Base-by-base conservation (phyloP, 2,329 filamentous ascomycete species). In the Truncatella angustata region DNA sequence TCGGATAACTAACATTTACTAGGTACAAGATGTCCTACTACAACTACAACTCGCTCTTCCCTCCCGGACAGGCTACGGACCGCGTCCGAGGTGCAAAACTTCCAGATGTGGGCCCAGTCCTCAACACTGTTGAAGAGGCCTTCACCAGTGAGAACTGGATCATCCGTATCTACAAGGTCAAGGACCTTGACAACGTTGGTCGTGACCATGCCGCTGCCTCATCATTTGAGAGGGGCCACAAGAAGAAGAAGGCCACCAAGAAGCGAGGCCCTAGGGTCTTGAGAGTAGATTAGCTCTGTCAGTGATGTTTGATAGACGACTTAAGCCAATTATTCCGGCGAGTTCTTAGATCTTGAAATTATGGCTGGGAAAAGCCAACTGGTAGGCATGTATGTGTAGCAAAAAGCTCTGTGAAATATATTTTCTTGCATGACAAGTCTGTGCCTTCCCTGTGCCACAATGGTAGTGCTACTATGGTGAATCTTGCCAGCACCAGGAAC, bases 11-110 rank as follows among this genome's bases (percentile, higher is more conserved):
- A 39, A 66, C 70, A 55, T 72, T 64, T 46, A 23, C 58, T 59
- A 96, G 92, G 91, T 99, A 99, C 84, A 99, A 99, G 82, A 97
- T 99, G 92, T 97, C 91, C 20, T 99, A 99, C 82, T 90, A 99
- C 84, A 97, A 97, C 81, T 99, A 90, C 79, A 84, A 93, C 72
- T 76, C 81, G 43, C 84, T 99, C 57, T 99, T 97, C 82, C 93
- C 92, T 40, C 81, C 87, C 2, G 94, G 94, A 56, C 91, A 97
- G 73, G 92, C 90, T 32, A 78, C 85, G 62, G 94, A 99, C 70
- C 88, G 94, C 61, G 94, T 99, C 58, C 91, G 94, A 67, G 85
- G 86, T 59, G 81, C 83, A 34, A 84, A 82, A 55, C 76, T 97
- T 48, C 95, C 94, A n/a, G 84, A 90, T 11, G 81, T 91, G 60